These are phyloP conservation scores for Penicillium dipodomyicola DNA, from an alignment of 495 filamentous ascomycete species.

Conservation along the genomic window DNA sequence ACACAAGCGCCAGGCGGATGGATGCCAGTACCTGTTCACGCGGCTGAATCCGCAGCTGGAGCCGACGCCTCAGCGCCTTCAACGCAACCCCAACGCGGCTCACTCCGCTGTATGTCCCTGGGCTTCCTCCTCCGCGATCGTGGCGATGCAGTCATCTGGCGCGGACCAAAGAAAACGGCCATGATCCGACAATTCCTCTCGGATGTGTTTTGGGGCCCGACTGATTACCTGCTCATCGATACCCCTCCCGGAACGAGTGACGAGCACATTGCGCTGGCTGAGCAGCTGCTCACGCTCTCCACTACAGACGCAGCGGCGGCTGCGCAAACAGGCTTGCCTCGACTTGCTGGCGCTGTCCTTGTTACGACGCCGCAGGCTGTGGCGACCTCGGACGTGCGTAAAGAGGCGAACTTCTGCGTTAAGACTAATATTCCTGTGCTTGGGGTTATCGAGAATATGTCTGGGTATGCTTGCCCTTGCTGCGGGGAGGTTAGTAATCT, in stretches of 20 bases:
- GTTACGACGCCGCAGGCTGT: slow-evolving; percentile 97
- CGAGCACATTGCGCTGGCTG: slow-evolving; percentile 92
- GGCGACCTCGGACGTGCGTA: slow-evolving; percentile 87
- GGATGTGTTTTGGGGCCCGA: slow-evolving; percentile 84
- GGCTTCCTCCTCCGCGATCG: slow-evolving; percentile 83
- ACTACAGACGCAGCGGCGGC: slow-evolving; percentile 32
- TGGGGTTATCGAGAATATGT: slow-evolving; percentile 97
- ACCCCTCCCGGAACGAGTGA: slow-evolving; percentile 96
- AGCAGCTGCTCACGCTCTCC: slow-evolving; percentile 65
- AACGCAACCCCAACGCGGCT: slow-evolving; percentile 41
- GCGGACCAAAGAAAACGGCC: slow-evolving; percentile 96
- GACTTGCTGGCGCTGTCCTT: slow-evolving; percentile 76
- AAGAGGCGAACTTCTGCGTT: slow-evolving; percentile 92
- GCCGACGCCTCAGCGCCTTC: slow-evolving; percentile 10
- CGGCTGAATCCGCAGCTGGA: slow-evolving; percentile 26
- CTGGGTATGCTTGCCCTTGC: slow-evolving; percentile 91
- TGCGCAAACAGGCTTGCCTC: slow-evolving; percentile 33
- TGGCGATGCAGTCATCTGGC: slow-evolving; percentile 92
- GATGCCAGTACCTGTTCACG: slow-evolving; percentile 82
- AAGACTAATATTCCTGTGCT: slow-evolving; percentile 81
- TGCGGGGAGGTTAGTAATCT: slow-evolving; percentile 92
- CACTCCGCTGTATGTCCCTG: slow-evolving; percentile 86
- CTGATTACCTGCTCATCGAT: slow-evolving; percentile 90
- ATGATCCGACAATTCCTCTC: slow-evolving; percentile 96
- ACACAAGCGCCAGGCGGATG: slow-evolving; percentile 85